A percentile compares a stretch with the other conserved stretches of the same genome.
Conservation (phyloP, 169 alveolate species). For the Eimeria necatrix region DNA sequence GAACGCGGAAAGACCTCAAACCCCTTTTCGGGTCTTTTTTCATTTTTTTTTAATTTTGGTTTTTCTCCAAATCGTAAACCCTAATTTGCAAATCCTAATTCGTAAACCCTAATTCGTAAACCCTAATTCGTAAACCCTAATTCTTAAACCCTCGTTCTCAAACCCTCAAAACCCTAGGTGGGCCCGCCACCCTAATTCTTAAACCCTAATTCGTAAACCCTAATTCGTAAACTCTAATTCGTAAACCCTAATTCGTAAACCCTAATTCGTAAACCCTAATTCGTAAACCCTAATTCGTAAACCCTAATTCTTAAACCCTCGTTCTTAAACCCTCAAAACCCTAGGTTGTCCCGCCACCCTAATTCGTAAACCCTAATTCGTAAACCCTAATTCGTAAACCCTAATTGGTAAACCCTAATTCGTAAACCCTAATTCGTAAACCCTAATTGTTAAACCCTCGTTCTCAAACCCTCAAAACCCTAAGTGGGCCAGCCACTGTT, state of each 20-base stretch:
- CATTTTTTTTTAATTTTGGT: no score
- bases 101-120: not conserved
- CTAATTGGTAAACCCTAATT: not conserved
- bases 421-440: conserved; percentile 30
- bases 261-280: not conserved
- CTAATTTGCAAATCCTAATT: not conserved
- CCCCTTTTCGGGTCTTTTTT: not conserved
- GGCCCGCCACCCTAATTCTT: not conserved
- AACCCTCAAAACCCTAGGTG: not conserved
- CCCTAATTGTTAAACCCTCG: conserved; percentile 3
- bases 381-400: not conserved
- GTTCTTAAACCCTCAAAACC: not conserved
- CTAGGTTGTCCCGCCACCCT: not conserved
- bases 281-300: conserved; percentile 2
- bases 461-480: conserved; percentile 21
- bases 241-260: not conserved
- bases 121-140: conserved; percentile 16
- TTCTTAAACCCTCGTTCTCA: not conserved
- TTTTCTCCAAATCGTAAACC: no score
- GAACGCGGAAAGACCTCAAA: no score
- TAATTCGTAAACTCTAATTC: not conserved
- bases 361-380: not conserved
- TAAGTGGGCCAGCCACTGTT: not conserved
- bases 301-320: not conserved
- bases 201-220: conserved; percentile 16